Conservation (phyloP, 2,329 filamentous ascomycete species). For the Cryphonectria nitschkei region DNA sequence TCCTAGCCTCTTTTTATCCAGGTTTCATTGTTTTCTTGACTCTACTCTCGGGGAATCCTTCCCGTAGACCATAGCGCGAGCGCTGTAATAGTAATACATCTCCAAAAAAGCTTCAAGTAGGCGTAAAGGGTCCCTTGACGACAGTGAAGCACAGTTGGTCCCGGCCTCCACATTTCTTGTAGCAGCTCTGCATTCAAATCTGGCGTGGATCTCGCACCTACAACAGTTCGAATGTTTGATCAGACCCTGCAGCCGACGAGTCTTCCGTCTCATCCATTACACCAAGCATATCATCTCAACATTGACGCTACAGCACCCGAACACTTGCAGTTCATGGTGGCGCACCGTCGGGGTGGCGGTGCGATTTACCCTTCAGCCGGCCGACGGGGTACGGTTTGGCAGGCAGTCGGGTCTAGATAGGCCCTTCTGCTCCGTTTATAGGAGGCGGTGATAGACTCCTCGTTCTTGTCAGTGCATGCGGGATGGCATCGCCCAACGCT, state of each 20-base stretch:
- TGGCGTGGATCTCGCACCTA: neutral
- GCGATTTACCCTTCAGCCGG: neutral
- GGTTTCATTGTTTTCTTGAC: neutral
- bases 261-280: neutral
- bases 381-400: neutral
- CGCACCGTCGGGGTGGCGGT: neutral
- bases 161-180: neutral
- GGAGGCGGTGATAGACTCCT: neutral
- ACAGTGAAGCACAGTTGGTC: neutral
- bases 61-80: constrained; percentile 6
- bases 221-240: neutral
- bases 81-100: neutral
- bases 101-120: constrained; percentile 1
- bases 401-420: neutral
- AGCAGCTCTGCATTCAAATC: neutral
- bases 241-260: neutral
- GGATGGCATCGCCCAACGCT: neutral
- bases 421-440: neutral
- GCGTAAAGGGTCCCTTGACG: constrained; percentile 11
- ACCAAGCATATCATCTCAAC: neutral
- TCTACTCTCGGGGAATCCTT: constrained; percentile 11
- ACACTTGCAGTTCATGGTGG: neutral
- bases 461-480: neutral
- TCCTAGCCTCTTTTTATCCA: neutral
- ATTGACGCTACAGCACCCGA: neutral